These are phyloP conservation scores for Sideroxylon spinosum DNA, from an alignment of 179 eudicot species.

Conservation along the genomic window DNA sequence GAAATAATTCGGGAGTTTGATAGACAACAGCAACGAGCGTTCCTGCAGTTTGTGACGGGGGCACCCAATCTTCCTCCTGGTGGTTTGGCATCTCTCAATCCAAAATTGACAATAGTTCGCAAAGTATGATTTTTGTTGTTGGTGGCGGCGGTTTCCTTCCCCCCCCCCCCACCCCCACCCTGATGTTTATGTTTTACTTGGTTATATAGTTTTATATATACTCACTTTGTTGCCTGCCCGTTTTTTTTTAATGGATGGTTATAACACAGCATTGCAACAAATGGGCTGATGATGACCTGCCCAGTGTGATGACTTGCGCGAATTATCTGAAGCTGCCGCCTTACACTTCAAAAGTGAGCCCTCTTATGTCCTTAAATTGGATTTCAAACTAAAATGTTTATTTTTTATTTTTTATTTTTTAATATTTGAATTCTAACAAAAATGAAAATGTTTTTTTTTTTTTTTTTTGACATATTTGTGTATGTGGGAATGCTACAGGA, in stretches of 20 bases:
- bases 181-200: neutral
- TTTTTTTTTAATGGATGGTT: constrained; percentile 12
- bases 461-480: neutral
- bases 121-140: constrained; percentile 43
- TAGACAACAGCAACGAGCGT: constrained; percentile 64
- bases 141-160: neutral
- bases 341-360: constrained; percentile 72
- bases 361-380: constrained; percentile 1
- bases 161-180: too few species aligned
- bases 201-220: neutral
- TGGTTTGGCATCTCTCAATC: constrained; percentile 87
- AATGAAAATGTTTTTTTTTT: neutral
- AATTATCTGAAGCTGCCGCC: constrained; percentile 94
- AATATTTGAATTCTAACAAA: neutral
- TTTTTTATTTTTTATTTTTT: neutral
- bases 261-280: constrained; percentile 55
- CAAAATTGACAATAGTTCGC: constrained; percentile 88
- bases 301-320: constrained; percentile 98
- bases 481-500: constrained; percentile 48
- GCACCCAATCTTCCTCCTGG: constrained; percentile 91
- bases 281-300: constrained; percentile 66
- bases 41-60: constrained; percentile 92
- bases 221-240: neutral
- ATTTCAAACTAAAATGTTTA: neutral
- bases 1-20: constrained; percentile 72